Base-by-base conservation (phyloP, 2,329 filamentous ascomycete genomes). In the Colletotrichum sp. region DNA sequence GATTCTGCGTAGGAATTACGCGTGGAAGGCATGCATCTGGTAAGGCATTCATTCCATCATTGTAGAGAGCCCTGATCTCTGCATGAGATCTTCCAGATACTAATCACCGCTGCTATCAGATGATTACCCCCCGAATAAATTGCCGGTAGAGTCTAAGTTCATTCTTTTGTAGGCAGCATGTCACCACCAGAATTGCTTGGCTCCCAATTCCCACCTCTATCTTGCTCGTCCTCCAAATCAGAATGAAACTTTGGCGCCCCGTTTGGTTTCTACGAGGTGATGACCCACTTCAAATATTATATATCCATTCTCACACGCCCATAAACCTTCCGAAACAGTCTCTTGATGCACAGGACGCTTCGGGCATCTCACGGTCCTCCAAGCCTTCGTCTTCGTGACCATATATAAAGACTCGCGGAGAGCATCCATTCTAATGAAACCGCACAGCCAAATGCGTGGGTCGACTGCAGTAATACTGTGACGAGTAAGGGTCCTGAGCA, bases 331-430 rank as follows among this genome's bases (percentile, higher is more conserved):
- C n/a, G 6, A 13, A 13, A 13, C 4, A 48, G 6, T 13, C 9
- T 2, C 4, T 48, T 7, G 5, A n/a, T 7, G 2, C 2, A 7
- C 44, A 48, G n/a, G 0, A 13, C 6, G n/a, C 1, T 1, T 13
- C 18, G 3, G 1, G n/a, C 44, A 22, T 22, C 3, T 52, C 6
- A 52, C n/a, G 3, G 6, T 52, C 3, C n/a, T 52, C 1, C 0
- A 0, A 52, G n/a, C 6, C 6, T 0, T 22, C 0, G 44, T 22
- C 6, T 2, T 0, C 1, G 2, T 48, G n/a, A 22, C n/a, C 44
- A 22, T 3, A 1, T 22, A 22, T 3, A 52, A 8, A 8, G 0
- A 52, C 44, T 52, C 1, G n/a, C n/a, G 6, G n/a, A n/a, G 1
- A 48, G 0, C 9, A 12, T 48, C 9, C 1, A 3, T 48, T 28